Evolutionary conservation across 2,329 filamentous ascomycete genomes (phyloP).

Genomic region (Fusarium decemcellulare): DNA sequence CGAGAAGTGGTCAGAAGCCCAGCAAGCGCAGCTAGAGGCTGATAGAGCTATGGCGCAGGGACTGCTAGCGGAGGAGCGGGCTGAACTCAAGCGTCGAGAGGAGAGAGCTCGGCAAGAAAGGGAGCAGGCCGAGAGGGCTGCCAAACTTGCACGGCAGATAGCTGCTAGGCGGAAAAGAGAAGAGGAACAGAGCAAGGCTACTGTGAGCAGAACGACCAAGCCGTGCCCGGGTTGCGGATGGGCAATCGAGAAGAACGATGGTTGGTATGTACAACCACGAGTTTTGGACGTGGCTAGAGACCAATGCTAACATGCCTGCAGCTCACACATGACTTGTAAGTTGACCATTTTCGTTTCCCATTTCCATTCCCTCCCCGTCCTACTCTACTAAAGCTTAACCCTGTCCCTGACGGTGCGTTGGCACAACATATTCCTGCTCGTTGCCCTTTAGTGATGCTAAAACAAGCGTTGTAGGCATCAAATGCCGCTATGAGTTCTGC

Average conservation of each 20-base stretch:
- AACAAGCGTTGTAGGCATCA: constrained; percentile 48
- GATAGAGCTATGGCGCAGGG: constrained; percentile 55
- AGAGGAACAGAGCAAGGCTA: constrained; percentile 50
- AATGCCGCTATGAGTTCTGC: constrained; percentile 53
- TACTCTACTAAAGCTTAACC: constrained; percentile 5
- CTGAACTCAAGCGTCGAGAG: constrained; percentile 42
- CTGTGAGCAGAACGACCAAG: constrained; percentile 51
- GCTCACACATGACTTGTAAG: constrained; percentile 61
- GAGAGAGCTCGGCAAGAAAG: constrained; percentile 41
- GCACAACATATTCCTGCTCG: constrained; percentile 12
- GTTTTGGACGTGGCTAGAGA: not conserved
- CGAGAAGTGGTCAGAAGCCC: constrained; percentile 54
- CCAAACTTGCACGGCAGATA: constrained; percentile 46
- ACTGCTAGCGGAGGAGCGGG: constrained; percentile 50
- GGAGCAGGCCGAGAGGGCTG: constrained; percentile 44
- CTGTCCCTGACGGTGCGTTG: constrained; percentile 29
- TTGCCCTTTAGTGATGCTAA: constrained; percentile 25
- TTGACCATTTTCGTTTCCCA: constrained; percentile 14
- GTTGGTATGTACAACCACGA: constrained; percentile 57
- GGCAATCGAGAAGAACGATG: constrained; percentile 57
- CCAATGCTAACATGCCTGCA: constrained; percentile 45
- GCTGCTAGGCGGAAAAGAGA: constrained; percentile 50
- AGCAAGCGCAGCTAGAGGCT: constrained; percentile 63
- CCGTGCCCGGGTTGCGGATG: constrained; percentile 56
- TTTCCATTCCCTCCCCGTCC: constrained; percentile 1